These are phyloP conservation scores for Bidens hawaiensis DNA, from an alignment of 140 eudicot genomes.

Conservation along the genomic window DNA sequence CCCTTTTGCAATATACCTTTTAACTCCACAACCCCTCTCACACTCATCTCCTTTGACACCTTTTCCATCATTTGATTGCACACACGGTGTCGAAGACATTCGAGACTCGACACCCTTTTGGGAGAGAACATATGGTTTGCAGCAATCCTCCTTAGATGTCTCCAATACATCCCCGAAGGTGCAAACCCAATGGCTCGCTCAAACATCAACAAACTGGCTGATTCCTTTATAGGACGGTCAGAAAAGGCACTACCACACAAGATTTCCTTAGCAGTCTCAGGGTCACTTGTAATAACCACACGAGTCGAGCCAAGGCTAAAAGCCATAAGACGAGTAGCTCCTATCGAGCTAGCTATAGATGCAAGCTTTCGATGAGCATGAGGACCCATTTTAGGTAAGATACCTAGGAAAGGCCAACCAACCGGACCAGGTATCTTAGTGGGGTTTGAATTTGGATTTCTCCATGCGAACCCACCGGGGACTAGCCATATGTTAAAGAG, in stretches of 20 bases:
- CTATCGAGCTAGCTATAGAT: slow-evolving; percentile 39
- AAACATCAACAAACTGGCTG: slow-evolving; percentile 65
- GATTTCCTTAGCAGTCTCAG: slow-evolving; percentile 73
- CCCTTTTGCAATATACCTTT: slow-evolving; percentile 54
- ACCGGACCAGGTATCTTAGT: slow-evolving; percentile 47
- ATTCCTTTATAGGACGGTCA: slow-evolving; percentile 77
- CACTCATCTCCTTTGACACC: slow-evolving; percentile 40
- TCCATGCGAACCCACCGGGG: slow-evolving; percentile 92
- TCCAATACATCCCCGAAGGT: slow-evolving; percentile 66
- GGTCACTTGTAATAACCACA: slow-evolving; percentile 65
- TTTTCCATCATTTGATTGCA: slow-evolving; percentile 41
- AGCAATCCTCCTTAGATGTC: slow-evolving; percentile 54
- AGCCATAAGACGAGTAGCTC: slow-evolving; percentile 61
- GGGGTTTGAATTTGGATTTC: slow-evolving; percentile 36
- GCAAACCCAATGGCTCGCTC: slow-evolving; percentile 91
- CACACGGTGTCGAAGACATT: slow-evolving; percentile 45
- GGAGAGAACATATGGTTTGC: slow-evolving; percentile 70
- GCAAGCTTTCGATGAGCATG: slow-evolving; percentile 75
- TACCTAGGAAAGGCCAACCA: slow-evolving; percentile 66
- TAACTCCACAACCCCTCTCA: slow-evolving; percentile 49
- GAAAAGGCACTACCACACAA: slow-evolving; percentile 51
- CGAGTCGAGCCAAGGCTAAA: slow-evolving; percentile 69
- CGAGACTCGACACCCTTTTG: slow-evolving; percentile 46
- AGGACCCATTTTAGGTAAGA: slow-evolving; percentile 52
- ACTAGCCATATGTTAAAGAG: slow-evolving; percentile 40